These are phyloP conservation scores for Trypanosoma platydactyli DNA, from an alignment of 208 protist species.

Conservation along the genomic window DNA sequence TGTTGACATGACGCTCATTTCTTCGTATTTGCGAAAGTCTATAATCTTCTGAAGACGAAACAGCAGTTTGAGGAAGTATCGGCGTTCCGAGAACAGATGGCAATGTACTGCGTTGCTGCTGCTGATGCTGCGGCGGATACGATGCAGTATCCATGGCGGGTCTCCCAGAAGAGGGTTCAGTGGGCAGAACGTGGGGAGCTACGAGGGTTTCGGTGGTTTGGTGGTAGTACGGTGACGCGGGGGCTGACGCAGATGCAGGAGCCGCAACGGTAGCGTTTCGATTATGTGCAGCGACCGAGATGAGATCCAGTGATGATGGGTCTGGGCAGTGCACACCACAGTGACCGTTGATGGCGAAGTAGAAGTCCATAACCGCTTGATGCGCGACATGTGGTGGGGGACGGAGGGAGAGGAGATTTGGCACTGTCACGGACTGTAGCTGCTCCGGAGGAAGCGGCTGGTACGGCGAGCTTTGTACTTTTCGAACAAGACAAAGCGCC, in stretches of 20 bases:
- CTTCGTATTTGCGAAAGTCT: constrained; percentile 67
- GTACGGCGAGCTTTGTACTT: constrained; percentile 60
- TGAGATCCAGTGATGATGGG: constrained; percentile 22
- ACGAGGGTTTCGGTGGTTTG: no score
- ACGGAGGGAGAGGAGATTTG: constrained; percentile 59
- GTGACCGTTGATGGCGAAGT: constrained; percentile 59
- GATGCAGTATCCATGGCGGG: constrained; percentile 2
- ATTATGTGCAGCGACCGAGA: constrained; percentile 1
- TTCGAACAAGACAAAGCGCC: constrained; percentile 63
- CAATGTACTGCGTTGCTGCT: not conserved
- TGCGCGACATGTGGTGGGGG: constrained; percentile 62
- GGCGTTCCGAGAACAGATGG: constrained; percentile 11
- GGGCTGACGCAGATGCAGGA: not conserved
- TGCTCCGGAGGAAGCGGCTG: constrained; percentile 46
- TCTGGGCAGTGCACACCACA: constrained; percentile 51
- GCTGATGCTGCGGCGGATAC: constrained; percentile 3
- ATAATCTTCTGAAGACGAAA: constrained; percentile 49
- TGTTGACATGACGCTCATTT: constrained; percentile 71
- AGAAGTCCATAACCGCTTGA: constrained; percentile 80
- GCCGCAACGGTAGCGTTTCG: not conserved
- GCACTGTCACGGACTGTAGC: constrained; percentile 43
- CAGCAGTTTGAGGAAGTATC: not conserved
- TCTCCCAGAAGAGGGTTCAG: not conserved
- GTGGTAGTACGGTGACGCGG: constrained; percentile 2
- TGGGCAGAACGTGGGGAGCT: not conserved